phyloP scores from a whole-genome alignment of 768 basidiomycete species.

The Melanogaster broomeanus region DNA sequence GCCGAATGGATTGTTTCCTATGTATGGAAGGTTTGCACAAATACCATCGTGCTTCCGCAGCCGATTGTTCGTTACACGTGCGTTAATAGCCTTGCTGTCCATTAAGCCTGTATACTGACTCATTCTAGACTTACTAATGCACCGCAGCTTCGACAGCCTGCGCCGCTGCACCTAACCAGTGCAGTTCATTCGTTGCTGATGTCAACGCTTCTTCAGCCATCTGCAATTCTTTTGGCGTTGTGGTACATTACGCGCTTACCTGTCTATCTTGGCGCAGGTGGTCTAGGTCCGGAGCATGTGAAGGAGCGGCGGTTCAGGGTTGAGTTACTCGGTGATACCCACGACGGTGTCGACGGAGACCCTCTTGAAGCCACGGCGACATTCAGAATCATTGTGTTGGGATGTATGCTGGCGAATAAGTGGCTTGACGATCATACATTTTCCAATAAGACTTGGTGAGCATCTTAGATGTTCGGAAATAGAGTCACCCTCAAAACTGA shows the following conservation, averaged over 20 bases:
- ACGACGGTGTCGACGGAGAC: constrained; percentile 44
- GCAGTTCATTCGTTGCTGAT: constrained; percentile 73
- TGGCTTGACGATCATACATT: constrained; percentile 90
- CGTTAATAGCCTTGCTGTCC: constrained; percentile 27
- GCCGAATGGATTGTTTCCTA: constrained; percentile 79
- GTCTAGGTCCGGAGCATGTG: constrained; percentile 50
- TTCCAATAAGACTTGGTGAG: constrained; percentile 87
- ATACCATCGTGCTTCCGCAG: constrained; percentile 60
- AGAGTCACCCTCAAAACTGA: constrained; percentile 1
- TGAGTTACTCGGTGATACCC: constrained; percentile 57
- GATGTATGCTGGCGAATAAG: constrained; percentile 86
- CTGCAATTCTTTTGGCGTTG: constrained; percentile 72
- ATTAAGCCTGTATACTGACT: constrained; percentile 11
- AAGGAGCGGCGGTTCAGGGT: constrained; percentile 67
- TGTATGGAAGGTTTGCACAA: constrained; percentile 82
- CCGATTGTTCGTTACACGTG: constrained; percentile 57
- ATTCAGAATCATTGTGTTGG: constrained; percentile 75
- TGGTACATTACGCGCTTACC: constrained; percentile 85
- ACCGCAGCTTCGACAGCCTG: constrained; percentile 39
- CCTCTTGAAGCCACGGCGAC: constrained; percentile 59
- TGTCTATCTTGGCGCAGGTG: constrained; percentile 58
- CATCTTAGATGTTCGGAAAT: not conserved
- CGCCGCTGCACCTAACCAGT: constrained; percentile 47
- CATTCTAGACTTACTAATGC: constrained; percentile 28
- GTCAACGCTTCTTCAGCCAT: constrained; percentile 80